Evolutionary conservation across 306 rosid species (phyloP).

Genomic region (Cucurbita argyrosperma): DNA sequence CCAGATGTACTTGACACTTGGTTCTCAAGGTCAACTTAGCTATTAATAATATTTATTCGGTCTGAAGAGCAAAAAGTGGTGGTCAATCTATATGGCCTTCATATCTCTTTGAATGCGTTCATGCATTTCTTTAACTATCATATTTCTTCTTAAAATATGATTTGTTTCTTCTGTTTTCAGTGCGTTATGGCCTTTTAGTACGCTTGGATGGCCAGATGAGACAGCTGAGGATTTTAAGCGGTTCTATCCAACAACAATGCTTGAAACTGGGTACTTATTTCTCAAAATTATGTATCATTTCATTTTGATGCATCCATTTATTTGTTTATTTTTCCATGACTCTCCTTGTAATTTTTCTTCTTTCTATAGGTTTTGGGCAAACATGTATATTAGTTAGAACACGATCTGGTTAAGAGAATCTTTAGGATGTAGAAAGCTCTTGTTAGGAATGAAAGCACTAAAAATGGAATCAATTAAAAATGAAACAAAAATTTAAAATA

Average conservation of each 20-base stretch:
- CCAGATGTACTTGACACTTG: constrained; percentile 97
- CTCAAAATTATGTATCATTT: constrained; percentile 9
- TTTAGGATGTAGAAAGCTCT: too few species aligned
- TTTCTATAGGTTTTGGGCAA: too few species aligned
- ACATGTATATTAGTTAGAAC: too few species aligned
- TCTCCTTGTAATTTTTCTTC: background rate
- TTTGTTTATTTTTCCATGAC: background rate
- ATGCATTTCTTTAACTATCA: background rate
- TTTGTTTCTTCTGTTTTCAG: constrained; percentile 26
- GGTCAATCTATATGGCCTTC: background rate
- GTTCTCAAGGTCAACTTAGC: constrained; percentile 72
- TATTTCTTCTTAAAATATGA: background rate
- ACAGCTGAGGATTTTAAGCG: constrained; percentile 63
- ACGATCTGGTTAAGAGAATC: too few species aligned
- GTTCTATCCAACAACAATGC: constrained; percentile 90
- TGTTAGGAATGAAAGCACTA: too few species aligned
- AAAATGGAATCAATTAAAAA: too few species aligned
- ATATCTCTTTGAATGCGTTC: background rate
- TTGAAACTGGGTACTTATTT: constrained; percentile 82
- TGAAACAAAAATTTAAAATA: background rate
- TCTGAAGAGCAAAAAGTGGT: background rate
- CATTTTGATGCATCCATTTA: background rate
- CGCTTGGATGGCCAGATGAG: constrained; percentile 94
- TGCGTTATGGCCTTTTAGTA: constrained; percentile 95
- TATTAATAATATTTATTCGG: background rate